Percentiles rank a stretch among this genome's conserved stretches.
Evolutionary conservation across 148 eudicot genomes (phyloP).

Genomic region (Spergularia marina): DNA sequence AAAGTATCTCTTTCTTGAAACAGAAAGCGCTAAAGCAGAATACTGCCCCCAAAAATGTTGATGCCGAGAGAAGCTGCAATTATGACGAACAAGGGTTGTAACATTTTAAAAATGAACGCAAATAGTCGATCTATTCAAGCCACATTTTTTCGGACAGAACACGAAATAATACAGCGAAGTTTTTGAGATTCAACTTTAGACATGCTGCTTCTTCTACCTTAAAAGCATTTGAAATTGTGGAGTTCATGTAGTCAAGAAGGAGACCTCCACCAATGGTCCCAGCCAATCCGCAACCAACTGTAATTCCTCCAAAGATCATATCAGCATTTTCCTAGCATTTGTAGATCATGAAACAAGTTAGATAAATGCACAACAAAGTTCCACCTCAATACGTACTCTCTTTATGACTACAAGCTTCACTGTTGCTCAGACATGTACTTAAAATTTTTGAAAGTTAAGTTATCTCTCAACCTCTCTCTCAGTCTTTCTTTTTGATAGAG

Average conservation of each 20-base stretch:
- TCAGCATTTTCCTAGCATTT: slow-evolving; percentile 69
- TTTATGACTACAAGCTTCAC: too few relatives aligned
- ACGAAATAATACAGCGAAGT: neutral
- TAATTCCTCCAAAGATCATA: slow-evolving; percentile 77
- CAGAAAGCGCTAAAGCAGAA: slow-evolving; percentile 89
- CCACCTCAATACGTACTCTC: neutral
- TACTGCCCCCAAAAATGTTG: slow-evolving; percentile 69
- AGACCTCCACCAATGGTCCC: slow-evolving; percentile 88
- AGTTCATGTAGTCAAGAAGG: slow-evolving; percentile 62
- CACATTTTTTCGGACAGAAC: neutral
- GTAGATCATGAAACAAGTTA: neutral
- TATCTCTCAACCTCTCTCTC: too few relatives aligned
- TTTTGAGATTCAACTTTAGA: neutral
- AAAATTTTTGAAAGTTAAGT: neutral
- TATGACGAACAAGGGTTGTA: slow-evolving; percentile 9
- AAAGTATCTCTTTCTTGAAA: slow-evolving; percentile 55
- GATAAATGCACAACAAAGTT: neutral
- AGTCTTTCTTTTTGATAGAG: neutral
- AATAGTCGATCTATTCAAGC: neutral
- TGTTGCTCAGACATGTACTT: neutral
- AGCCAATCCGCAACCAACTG: slow-evolving; percentile 72
- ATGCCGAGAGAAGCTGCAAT: slow-evolving; percentile 74
- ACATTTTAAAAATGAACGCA: neutral
- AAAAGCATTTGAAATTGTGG: slow-evolving; percentile 86
- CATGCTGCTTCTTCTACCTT: slow-evolving; percentile 44